These are phyloP conservation scores for Knoxdaviesia capensis DNA, from an alignment of 2,329 filamentous ascomycete species.

Conservation along the genomic window DNA sequence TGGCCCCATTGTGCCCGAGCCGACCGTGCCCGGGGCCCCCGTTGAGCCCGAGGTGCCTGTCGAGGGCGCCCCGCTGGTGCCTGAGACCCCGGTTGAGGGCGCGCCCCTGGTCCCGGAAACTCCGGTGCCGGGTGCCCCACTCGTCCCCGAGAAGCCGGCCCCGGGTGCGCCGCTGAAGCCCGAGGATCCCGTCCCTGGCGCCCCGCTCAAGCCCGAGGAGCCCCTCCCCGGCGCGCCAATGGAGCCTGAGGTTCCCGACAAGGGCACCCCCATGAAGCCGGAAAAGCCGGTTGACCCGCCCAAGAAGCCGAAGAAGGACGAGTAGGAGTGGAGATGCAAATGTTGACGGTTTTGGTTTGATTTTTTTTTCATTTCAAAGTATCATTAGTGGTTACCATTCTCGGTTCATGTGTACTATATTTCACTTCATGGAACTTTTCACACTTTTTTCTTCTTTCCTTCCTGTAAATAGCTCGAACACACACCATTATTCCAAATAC, in stretches of 20 bases:
- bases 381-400: no score
- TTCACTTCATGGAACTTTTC: no score
- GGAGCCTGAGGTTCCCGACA: background rate
- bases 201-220: background rate
- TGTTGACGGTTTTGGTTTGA: no score
- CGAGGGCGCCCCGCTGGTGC: constrained; percentile 11
- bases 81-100: constrained; percentile 5
- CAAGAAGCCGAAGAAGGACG: no score
- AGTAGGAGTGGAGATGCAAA: no score
- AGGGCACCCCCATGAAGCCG: background rate
- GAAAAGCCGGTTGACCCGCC: no score
- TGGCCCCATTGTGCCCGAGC: constrained; percentile 12
- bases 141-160: constrained; percentile 4
- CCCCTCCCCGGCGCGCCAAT: background rate
- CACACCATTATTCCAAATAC: no score
- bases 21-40: constrained; percentile 9
- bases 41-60: constrained; percentile 11
- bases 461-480: no score
- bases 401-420: no score
- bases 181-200: background rate
- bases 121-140: constrained; percentile 8
- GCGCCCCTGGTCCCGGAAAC: constrained; percentile 10
- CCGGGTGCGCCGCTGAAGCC: background rate
- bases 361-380: no score
- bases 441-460: no score